phyloP scores from a whole-genome alignment of 208 protist species.

The Trypanosoma scelopori region DNA sequence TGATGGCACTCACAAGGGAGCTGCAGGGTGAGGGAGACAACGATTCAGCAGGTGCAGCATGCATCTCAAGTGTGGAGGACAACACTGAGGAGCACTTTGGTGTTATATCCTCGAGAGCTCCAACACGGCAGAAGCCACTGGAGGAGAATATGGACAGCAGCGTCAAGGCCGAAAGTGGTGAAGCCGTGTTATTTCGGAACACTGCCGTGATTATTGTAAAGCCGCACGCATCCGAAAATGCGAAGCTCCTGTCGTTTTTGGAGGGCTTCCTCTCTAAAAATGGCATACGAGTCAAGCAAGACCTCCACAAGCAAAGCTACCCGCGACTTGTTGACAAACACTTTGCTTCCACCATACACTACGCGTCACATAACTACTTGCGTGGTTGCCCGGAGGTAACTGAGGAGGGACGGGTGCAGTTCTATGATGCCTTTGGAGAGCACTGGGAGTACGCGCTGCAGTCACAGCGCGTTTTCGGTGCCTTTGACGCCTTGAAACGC shows the following conservation, averaged over 20 bases:
- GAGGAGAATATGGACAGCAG: background rate
- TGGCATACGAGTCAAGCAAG: conserved; percentile 32
- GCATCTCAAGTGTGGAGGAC: conserved; percentile 7
- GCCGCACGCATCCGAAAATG: conserved; percentile 35
- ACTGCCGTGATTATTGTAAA: conserved; percentile 56
- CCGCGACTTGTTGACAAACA: conserved; percentile 31
- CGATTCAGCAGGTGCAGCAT: conserved; percentile 8
- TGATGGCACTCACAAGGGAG: conserved; percentile 31
- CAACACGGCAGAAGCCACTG: background rate
- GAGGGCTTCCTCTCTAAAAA: conserved; percentile 25
- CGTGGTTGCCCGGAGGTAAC: conserved; percentile 25
- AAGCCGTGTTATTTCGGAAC: conserved; percentile 37
- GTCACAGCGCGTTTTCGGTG: conserved; percentile 41
- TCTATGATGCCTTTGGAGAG: conserved; percentile 34
- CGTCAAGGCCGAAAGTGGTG: conserved; percentile 13
- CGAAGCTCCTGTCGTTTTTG: conserved; percentile 26
- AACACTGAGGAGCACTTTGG: conserved; percentile 2
- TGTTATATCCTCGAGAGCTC: background rate
- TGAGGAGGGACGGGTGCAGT: conserved; percentile 12
- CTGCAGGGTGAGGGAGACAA: conserved; percentile 5
- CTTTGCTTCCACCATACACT: conserved; percentile 31
- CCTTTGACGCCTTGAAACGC: conserved; percentile 28
- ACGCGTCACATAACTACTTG: conserved; percentile 20
- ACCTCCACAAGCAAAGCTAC: conserved; percentile 18
- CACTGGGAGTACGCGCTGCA: conserved; percentile 25